Base-by-base conservation (phyloP, 805 yeast species). In the Lipomyces kockii region DNA sequence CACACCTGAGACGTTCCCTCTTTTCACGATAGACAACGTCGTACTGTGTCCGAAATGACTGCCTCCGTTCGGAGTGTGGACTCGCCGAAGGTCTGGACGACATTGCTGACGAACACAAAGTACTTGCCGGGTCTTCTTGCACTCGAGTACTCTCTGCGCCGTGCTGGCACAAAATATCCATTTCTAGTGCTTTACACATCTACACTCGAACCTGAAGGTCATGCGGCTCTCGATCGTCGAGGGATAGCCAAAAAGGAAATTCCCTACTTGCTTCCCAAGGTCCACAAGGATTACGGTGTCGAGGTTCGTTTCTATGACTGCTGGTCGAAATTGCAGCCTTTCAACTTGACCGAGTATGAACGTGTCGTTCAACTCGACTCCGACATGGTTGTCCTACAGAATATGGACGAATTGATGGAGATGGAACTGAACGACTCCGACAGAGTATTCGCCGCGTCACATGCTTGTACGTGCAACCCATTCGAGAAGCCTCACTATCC, bases 391-490 rank as follows among this genome's bases (percentile, higher is more conserved):
- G 86, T 86, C 1, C 64, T 84, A 8, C 77, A 79, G 64, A 86
- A 86, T 72, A 84, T 86, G 86, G 89, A 86, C 75, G 89, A 86
- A 72, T 76, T 86, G 55, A 83, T 86, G 83, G 83, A 82, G 7
- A 60, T 85, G 22, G 80, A 80, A 9, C 74, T 86, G 59, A 73
- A 77, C 60, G 74, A 73, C 59, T 58, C 66, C 51, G 68, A 69
- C 62, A 63, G 72, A 11, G 46, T 69, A n/a, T 69, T 86, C 76
- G 89, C 88, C 0, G 88, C 89, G 0, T 75, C 84, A 11, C 86
- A 86, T 70, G 89, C 89, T 2, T 86, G 89, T 75, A 87, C 85
- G 27, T 86, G 89, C 76, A 86, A 86, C 70, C 89, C 89, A 3
- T 79, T 82, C 76, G 74, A 80, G 25, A 81, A 82, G 68, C 70